Evolutionary conservation across 208 protist species (phyloP), one percentile per base, ranked within the genome.

Genomic region (Trypanosoma vivax): DNA sequence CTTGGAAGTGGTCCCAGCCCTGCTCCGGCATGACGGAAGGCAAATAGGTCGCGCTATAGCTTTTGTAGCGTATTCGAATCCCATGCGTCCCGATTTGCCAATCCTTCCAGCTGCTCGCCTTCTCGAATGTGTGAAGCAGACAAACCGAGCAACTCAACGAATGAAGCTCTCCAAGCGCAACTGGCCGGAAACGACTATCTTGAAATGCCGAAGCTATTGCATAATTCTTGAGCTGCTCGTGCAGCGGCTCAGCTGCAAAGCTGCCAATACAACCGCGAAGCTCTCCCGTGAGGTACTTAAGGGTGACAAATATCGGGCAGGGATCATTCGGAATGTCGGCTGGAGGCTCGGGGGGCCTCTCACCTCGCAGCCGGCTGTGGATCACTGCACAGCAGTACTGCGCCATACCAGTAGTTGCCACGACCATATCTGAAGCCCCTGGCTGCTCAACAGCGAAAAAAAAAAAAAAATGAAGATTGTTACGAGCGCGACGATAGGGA

Each of bases 201-300:
- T 91, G 50, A 54, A 88, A 82, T 14, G 87, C 73, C 5, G 87
- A 69, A 14, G 66, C 70, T 21, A 81, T 43, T 0, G 87, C 87
- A 35, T 88, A 80, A 42, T 86, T 69, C 16, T 56, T 60, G 38
- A 94, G 73, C 48, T 91, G 81, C 40, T 79, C 27, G 63, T 68
- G 73, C 11, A 94, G 73, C 30, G 81, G 72, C 18, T 68, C 56
- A 16, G 83, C 58, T 18, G 21, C 19, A 50, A 94, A 81, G 33
- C 74, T 91, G 11, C 87, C 87, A 41, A 94, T 88, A 64, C 87
- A 94, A 19, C 87, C 87, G 38, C 87, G 77, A 49, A 94, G 69
- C 21, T 73, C 42, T n/a, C 75, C 70, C 60, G 65, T 37, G 16
- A 77, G 34, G 30, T 60, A 79, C 14, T 80, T 80, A 25, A 82